Evolutionary conservation across 192 early-diverging fungal species (phyloP).

Genomic region (Lunasporangiospora selenospora): DNA sequence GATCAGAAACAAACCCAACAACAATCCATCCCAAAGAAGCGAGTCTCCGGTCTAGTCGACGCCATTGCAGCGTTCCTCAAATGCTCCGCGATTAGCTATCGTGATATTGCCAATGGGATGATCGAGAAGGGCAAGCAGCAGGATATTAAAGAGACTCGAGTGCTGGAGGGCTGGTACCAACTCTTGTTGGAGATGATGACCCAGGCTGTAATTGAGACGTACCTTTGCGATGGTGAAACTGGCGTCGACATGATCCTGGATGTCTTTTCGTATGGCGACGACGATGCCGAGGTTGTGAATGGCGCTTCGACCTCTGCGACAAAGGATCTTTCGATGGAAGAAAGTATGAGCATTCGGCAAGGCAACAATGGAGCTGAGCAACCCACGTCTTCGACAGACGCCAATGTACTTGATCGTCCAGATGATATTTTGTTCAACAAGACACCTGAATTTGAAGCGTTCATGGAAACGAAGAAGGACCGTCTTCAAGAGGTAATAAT

Average conservation of each 20-base stretch:
- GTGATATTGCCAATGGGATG: conserved; percentile 33
- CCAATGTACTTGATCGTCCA: conserved; percentile 12
- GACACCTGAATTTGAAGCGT: conserved; percentile 53
- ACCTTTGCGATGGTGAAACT: conserved; percentile 54
- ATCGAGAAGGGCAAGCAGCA: conserved; percentile 26
- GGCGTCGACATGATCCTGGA: conserved; percentile 58
- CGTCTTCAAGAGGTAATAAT: conserved; percentile 51
- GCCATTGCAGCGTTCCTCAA: conserved; percentile 58
- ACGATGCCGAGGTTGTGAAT: conserved; percentile 42
- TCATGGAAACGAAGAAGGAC: conserved; percentile 56
- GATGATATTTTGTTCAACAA: conserved; percentile 49
- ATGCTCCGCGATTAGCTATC: conserved; percentile 54
- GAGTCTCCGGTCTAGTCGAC: conserved; percentile 51
- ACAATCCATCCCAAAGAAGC: too few relatives aligned
- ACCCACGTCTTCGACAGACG: too few relatives aligned
- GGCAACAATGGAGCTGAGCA: too few relatives aligned
- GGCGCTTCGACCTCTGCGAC: conserved; percentile 1
- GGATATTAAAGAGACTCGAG: conserved; percentile 49
- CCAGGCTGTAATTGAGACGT: conserved; percentile 60
- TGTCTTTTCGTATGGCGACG: conserved; percentile 62
- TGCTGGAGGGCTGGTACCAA: conserved; percentile 60
- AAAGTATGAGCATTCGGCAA: conserved; percentile 14
- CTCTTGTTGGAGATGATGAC: conserved; percentile 62
- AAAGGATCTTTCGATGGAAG: conserved; percentile 4
- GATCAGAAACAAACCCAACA: too few relatives aligned